Base-by-base conservation (phyloP, 2,329 filamentous ascomycete species). In the Fusarium aywerte region DNA sequence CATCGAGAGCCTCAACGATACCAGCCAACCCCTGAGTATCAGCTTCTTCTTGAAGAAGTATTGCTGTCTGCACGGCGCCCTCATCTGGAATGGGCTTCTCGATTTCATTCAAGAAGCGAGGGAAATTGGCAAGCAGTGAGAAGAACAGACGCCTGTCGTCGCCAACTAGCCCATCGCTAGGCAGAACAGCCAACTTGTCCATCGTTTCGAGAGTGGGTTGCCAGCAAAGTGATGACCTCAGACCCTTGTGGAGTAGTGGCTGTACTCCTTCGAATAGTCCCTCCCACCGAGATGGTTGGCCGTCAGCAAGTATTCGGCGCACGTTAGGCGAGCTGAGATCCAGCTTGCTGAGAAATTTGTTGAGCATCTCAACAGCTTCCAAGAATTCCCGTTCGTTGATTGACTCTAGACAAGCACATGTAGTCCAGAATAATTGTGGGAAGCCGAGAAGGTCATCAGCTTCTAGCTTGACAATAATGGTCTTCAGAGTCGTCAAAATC, bases 371-470 rank as follows among this genome's bases (percentile, higher is more conserved):
- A 13, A 97, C 83, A 21, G 92, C 93, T 76, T 97, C 96, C 64
- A 96, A 86, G 66, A 97, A 99, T 74, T 99, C 96, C 21, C 90
- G 87, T 78, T 99, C 96, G 68, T 98, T 97, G 74, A 98, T 97
- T 0, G 96, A 98, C 74, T 98, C 94, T 20, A 99, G 82, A 76
- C 96, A 99, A 12, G 96, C 96, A 73, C 94, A 97, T 0, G 92
- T 97, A 1, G 95, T 97, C 96, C 96, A 99, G 79, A 99, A 98
- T 1, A 99, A 83, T 74, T 98, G 95, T 3, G 96, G 96, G 68
- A 97, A 97, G n/a, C 89, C 89, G 45, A 97, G 80, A 3, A 99
- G 84, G 75, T 94, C 91, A 35, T 91, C 87, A 1, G 91, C 85
- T 20, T 94, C 90, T 27, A 98, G 82, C 55, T 95, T 96, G 68